A percentile compares a stretch with the other conserved stretches of the same genome.
Conservation (phyloP, 208 protist genomes). For the Porcisia hertigi region DNA sequence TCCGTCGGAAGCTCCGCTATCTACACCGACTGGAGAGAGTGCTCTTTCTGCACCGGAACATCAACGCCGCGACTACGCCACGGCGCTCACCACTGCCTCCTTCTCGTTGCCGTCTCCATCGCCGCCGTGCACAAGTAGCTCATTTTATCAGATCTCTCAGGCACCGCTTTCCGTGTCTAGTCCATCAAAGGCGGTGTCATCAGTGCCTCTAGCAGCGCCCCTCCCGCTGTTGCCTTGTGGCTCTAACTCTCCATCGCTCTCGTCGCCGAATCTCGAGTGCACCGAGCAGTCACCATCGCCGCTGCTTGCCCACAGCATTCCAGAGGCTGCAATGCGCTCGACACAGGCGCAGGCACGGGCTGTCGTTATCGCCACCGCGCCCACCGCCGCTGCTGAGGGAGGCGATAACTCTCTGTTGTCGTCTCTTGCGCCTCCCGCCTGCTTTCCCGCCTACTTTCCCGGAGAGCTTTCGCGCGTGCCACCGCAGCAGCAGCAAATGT, state of each 20-base stretch:
- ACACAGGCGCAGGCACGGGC: neutral
- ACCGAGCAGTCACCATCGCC: neutral
- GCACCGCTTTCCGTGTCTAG: neutral
- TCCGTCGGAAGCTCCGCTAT: neutral
- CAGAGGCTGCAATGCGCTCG: neutral
- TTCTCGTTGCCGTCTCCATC: neutral
- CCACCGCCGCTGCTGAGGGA: neutral
- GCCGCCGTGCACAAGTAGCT: neutral
- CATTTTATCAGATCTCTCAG: neutral
- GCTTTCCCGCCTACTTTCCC: neutral
- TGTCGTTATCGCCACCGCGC: neutral
- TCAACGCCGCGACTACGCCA: constrained; percentile 9
- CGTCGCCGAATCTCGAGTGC: neutral
- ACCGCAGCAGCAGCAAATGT: neutral
- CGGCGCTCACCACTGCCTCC: neutral
- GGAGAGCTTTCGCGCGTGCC: neutral
- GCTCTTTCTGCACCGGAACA: constrained; percentile 24
- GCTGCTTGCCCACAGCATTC: neutral
- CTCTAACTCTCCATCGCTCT: neutral
- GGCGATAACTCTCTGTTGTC: neutral
- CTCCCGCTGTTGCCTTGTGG: neutral
- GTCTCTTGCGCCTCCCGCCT: neutral
- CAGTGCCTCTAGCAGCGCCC: neutral
- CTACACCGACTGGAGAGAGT: neutral
- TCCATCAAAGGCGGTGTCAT: neutral